These are phyloP conservation scores for Colletotrichum spaethianum DNA, from an alignment of 2,329 filamentous ascomycete species.

Conservation along the genomic window DNA sequence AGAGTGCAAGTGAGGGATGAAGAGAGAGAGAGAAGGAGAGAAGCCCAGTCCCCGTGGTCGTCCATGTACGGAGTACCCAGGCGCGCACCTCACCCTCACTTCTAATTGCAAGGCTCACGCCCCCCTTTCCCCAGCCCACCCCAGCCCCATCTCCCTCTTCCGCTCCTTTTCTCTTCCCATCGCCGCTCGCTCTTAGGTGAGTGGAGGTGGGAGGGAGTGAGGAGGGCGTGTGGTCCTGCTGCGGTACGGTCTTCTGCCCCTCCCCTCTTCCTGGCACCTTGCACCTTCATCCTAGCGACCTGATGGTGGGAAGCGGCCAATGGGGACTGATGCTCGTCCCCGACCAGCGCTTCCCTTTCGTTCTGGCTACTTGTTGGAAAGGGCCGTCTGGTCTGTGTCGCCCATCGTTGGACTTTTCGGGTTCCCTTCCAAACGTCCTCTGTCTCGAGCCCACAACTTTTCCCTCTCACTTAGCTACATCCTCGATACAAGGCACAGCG, in stretches of 20 bases:
- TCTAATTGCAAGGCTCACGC: conserved; percentile 9
- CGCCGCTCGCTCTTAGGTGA: conserved; percentile 14
- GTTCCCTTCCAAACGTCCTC: conserved; percentile 29
- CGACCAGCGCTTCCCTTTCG: conserved; percentile 36
- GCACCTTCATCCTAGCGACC: conserved; percentile 36
- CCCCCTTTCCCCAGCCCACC: conserved; percentile 21
- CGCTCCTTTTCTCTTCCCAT: conserved; percentile 21
- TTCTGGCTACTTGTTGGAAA: conserved; percentile 29
- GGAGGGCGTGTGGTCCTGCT: conserved; percentile 16
- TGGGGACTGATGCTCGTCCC: conserved; percentile 34
- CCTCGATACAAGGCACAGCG: conserved; percentile 24
- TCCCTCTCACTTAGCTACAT: conserved; percentile 29
- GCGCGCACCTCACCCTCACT: neutral
- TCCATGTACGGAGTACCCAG: conserved; percentile 1
- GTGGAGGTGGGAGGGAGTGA: conserved; percentile 20
- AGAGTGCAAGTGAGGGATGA: conserved; percentile 3
- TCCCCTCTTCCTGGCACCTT: conserved; percentile 32
- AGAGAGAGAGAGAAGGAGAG: neutral
- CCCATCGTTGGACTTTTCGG: conserved; percentile 36
- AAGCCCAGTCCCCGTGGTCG: neutral
- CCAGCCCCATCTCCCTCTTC: conserved; percentile 23
- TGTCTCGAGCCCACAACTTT: conserved; percentile 39
- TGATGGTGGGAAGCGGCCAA: conserved; percentile 32
- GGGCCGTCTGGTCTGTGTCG: conserved; percentile 37
- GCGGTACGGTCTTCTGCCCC: conserved; percentile 16